These are phyloP conservation scores for Ocimum tenuiflorum DNA, from an alignment of 257 asterid species.

Conservation along the genomic window DNA sequence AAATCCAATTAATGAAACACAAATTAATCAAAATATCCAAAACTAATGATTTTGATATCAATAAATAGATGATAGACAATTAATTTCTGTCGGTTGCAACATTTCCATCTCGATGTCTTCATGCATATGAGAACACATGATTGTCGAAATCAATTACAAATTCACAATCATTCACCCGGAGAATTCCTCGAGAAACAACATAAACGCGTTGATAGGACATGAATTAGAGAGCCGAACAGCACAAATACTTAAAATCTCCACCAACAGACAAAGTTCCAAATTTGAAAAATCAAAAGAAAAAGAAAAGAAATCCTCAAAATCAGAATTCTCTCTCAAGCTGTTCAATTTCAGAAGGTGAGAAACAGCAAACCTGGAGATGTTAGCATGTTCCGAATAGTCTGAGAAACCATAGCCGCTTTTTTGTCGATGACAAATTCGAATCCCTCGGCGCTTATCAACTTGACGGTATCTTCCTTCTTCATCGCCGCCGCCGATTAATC, in stretches of 20 bases:
- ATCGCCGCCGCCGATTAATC: conserved; percentile 18
- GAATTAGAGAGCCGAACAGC: neutral
- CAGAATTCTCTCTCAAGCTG: neutral
- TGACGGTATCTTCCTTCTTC: conserved; percentile 81
- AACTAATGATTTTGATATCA: neutral
- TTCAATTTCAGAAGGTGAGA: too few species aligned
- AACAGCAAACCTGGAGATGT: conserved; percentile 76
- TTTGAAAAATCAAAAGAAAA: too few species aligned
- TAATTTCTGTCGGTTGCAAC: neutral
- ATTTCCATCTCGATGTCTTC: too few species aligned
- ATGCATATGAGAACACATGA: neutral
- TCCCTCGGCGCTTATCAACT: conserved; percentile 91
- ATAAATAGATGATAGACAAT: neutral
- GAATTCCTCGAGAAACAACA: neutral
- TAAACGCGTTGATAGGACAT: neutral
- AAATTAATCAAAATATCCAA: neutral
- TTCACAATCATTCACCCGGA: neutral
- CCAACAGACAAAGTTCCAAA: neutral
- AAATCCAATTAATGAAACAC: neutral
- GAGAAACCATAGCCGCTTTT: conserved; percentile 97
- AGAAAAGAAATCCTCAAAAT: neutral
- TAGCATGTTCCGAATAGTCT: conserved; percentile 98
- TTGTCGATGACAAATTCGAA: conserved; percentile 81
- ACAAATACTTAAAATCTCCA: neutral
- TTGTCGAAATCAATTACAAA: neutral